Base-by-base conservation (phyloP, 73 alveolate genomes). In the Paraurostyla sp. region DNA sequence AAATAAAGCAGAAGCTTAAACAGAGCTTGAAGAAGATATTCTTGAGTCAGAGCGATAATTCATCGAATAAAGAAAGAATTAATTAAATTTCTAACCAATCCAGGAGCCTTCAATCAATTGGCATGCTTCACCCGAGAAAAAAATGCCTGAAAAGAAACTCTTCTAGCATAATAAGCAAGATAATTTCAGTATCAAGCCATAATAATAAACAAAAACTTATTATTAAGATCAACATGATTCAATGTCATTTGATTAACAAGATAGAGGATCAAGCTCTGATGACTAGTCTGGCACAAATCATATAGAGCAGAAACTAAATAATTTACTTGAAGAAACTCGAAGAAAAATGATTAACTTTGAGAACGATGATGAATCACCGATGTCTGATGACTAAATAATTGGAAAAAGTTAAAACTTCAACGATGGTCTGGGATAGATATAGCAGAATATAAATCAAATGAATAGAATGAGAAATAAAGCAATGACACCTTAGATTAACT, bases 101-200 rank as follows among this genome's bases (percentile, higher is more conserved):
- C 23, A 60, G 25, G 78, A 60, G 32, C 78, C 78, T 6, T 60
- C 78, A 16, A 60, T 60, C 22, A 60, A 60, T 27, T 60, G 78
- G 78, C 22, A 60, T 27, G 40, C 78, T 7, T 60, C 78, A 2
- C 78, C 78, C 32, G 78, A 60, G 50, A 60, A 60, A 60, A 60
- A 6, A 25, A 60, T 60, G 78, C 45, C 9, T 6, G 78, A 60
- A 23, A 60, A 50, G 32, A 60, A 60, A 60, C 50, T 60, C 9
- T 60, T 60, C 23, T 50, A 45, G 4, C 51, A 60, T 13, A 60
- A 60, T 6, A 60, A 60, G 49, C 29, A 29, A 30, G 50, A 27
- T 7, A 60, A 25, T 20, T 30, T 60, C 3, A 60, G 9, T 6
- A 15, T 52, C 33, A 18, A 52, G 23, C 23, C 22, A 52, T 9